Percentiles rank a stretch among this genome's conserved stretches.
These are phyloP conservation scores for Neofusicoccum sp. DNA, from an alignment of 2,329 filamentous ascomycete species.

Conservation along the genomic window DNA sequence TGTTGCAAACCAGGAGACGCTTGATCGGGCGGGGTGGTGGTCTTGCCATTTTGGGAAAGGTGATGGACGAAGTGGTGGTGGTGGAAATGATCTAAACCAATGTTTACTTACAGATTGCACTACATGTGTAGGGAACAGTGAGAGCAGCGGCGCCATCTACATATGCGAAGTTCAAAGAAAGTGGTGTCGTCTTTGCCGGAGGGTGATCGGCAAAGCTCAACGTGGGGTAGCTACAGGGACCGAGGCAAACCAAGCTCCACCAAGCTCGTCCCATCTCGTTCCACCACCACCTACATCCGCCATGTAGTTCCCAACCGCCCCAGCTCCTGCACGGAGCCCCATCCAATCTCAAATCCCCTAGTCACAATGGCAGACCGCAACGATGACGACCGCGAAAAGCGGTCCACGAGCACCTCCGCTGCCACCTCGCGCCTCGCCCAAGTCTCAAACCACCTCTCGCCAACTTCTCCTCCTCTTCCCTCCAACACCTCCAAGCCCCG, in stretches of 20 bases:
- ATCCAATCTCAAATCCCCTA: not conserved
- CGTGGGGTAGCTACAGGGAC: slow-evolving; percentile 11
- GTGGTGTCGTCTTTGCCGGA: not conserved
- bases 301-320: not conserved
- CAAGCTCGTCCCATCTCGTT: not conserved
- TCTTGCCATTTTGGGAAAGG: slow-evolving; percentile 5
- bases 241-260: slow-evolving; percentile 15
- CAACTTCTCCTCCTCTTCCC: slow-evolving; percentile 7
- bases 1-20: slow-evolving; percentile 55
- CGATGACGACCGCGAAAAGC: slow-evolving; percentile 18
- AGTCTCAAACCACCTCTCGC: slow-evolving; percentile 45
- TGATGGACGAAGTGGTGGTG: not conserved
- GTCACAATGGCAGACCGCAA: slow-evolving; percentile 2
- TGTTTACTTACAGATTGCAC: slow-evolving; percentile 2
- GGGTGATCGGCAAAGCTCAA: slow-evolving; percentile 5
- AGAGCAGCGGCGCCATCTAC: not conserved
- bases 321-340: not conserved
- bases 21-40: slow-evolving; percentile 42
- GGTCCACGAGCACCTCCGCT: not conserved
- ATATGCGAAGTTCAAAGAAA: too few relatives aligned
- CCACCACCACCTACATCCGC: not conserved
- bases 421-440: slow-evolving; percentile 49
- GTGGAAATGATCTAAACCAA: slow-evolving; percentile 20
- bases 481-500: not conserved
- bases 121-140: too few relatives aligned